phyloP scores from a whole-genome alignment of 73 alveolate species.

The Durusdinium trenchii region DNA sequence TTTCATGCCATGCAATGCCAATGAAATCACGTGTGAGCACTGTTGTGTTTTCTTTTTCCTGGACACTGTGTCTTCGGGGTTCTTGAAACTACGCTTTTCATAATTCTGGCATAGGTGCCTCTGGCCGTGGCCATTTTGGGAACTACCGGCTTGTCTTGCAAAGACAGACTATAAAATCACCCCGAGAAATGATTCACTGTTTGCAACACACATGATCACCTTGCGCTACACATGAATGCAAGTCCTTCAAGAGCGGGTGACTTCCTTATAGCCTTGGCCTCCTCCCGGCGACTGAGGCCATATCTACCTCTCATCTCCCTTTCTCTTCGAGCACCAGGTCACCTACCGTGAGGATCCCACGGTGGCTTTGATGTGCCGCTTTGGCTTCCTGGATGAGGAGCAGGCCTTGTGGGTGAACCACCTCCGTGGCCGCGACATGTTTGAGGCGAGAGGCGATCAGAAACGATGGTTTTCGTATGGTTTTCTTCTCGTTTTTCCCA shows the following conservation, averaged over 20 bases:
- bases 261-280: neutral
- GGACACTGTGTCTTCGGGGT: too few relatives aligned
- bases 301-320: constrained; percentile 72
- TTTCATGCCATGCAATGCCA: too few relatives aligned
- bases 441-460: neutral
- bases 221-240: neutral
- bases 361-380: constrained; percentile 87
- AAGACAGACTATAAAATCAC: neutral
- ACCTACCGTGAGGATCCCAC: constrained; percentile 60
- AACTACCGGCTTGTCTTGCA: neutral
- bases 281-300: constrained; percentile 60
- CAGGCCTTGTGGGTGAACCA: constrained; percentile 87
- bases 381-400: constrained; percentile 85
- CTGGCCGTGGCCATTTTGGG: too few relatives aligned
- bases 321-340: constrained; percentile 89
- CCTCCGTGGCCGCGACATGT: constrained; percentile 78
- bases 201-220: neutral
- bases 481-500: too few relatives aligned
- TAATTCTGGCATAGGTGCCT: too few relatives aligned
- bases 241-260: neutral
- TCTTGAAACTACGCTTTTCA: too few relatives aligned
- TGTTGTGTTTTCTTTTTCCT: neutral
- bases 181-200: neutral
- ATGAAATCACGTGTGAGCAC: neutral
- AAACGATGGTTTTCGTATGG: too few relatives aligned